phyloP scores from a whole-genome alignment of 495 filamentous ascomycete genomes.

The Penicillium alfredii region DNA sequence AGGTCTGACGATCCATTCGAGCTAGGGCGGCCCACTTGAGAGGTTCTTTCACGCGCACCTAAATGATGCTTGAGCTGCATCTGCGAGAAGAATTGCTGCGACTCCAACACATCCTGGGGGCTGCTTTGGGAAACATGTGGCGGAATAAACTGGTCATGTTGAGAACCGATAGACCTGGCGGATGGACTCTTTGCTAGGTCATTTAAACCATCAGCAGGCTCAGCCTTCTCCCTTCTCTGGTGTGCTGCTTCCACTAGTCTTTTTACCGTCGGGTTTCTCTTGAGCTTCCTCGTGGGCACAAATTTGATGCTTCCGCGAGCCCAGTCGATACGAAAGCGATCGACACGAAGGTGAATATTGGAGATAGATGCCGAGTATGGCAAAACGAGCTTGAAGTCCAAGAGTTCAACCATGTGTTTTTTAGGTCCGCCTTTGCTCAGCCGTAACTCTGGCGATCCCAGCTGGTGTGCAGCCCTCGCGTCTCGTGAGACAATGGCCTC shows the following conservation, averaged over 20 bases:
- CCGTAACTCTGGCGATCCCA: conserved; percentile 4
- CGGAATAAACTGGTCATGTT: not conserved
- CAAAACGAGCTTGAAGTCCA: conserved; percentile 36
- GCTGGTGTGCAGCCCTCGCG: conserved; percentile 16
- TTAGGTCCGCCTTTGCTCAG: conserved; percentile 19
- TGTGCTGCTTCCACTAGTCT: conserved; percentile 11
- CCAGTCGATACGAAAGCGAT: conserved; percentile 30
- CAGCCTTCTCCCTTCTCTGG: conserved; percentile 3
- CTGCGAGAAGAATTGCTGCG: conserved; percentile 18
- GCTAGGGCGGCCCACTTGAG: not conserved
- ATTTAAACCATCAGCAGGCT: not conserved
- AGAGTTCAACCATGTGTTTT: conserved; percentile 30
- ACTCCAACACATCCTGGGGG: not conserved
- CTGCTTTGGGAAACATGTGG: not conserved
- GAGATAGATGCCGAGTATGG: conserved; percentile 22
- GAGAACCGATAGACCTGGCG: not conserved
- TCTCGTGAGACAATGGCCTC: conserved; percentile 29
- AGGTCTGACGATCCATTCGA: not conserved
- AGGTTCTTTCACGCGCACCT: not conserved
- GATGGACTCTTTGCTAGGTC: not conserved
- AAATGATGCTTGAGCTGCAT: not conserved
- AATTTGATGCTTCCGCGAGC: conserved; percentile 21
- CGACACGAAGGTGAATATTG: conserved; percentile 30
- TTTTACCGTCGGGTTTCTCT: conserved; percentile 13
- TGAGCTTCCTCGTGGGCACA: conserved; percentile 12